A percentile compares a stretch with the other conserved stretches of the same genome.
Evolutionary conservation across 768 basidiomycete genomes (phyloP).

Genomic region (Pleurotus giganteus): DNA sequence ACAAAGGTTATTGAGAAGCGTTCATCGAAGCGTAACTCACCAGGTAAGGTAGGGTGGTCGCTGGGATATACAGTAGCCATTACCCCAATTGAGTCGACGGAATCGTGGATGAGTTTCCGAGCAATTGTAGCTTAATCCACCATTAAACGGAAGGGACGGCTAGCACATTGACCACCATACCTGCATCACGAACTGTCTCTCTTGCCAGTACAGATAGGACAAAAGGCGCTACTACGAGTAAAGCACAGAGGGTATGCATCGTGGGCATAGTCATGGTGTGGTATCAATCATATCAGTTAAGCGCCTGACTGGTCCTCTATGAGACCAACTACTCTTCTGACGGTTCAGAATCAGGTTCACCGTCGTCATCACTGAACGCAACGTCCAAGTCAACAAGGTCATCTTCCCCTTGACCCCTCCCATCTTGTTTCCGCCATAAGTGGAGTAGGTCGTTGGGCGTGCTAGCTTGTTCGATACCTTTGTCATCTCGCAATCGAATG

Average conservation of each 20-base stretch:
- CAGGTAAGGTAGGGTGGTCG: slow-evolving; percentile 35
- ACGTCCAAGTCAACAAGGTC: slow-evolving; percentile 57
- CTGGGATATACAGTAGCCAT: slow-evolving; percentile 50
- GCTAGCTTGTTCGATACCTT: slow-evolving; percentile 68
- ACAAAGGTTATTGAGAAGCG: background rate
- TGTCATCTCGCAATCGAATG: slow-evolving; percentile 71
- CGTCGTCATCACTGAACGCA: slow-evolving; percentile 18
- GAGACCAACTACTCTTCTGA: slow-evolving; percentile 8
- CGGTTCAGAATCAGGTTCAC: slow-evolving; percentile 27
- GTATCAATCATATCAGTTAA: slow-evolving; percentile 10
- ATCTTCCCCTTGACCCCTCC: slow-evolving; percentile 29
- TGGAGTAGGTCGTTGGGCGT: slow-evolving; percentile 66
- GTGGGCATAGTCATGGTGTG: slow-evolving; percentile 1
- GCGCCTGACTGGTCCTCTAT: too few species aligned
- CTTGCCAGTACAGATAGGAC: slow-evolving; percentile 12
- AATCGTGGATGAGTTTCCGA: slow-evolving; percentile 37
- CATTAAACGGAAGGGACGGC: background rate
- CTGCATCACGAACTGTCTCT: slow-evolving; percentile 50
- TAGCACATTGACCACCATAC: slow-evolving; percentile 21
- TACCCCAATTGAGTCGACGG: slow-evolving; percentile 37
- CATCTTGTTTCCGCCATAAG: slow-evolving; percentile 67
- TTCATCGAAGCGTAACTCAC: slow-evolving; percentile 20
- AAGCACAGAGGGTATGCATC: background rate
- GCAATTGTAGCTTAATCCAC: slow-evolving; percentile 37
- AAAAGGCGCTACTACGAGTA: background rate